Conservation (phyloP, 73 alveolate species). For the Tetrahymena malaccensis region DNA sequence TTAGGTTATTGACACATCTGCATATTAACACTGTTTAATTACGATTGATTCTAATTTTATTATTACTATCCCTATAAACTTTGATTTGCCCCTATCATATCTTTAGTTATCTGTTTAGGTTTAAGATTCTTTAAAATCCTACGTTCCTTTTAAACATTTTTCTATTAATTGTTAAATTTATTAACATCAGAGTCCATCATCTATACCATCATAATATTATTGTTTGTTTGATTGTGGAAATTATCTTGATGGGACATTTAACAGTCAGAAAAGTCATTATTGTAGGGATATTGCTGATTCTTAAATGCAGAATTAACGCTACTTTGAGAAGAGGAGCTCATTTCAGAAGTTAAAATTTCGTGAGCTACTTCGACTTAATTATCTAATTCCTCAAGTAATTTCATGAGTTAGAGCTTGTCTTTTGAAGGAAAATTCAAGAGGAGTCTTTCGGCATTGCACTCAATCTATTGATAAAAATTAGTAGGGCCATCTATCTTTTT, state of each 20-base stretch:
- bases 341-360: background rate
- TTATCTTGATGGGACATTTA: background rate
- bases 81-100: background rate
- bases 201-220: background rate
- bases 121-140: background rate
- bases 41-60: background rate
- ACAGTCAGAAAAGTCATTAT: background rate
- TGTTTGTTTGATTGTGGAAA: background rate
- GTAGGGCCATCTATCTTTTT: background rate
- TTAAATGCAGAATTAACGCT: background rate
- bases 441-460: background rate
- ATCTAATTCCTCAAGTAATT: background rate
- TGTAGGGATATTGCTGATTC: background rate
- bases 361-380: background rate
- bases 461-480: background rate
- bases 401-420: background rate
- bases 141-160: background rate
- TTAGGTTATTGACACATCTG: background rate
- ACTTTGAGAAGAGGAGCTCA: background rate
- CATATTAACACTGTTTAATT: background rate
- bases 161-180: background rate
- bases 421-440: background rate
- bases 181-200: background rate
- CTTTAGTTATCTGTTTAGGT: background rate
- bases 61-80: background rate